Evolutionary conservation across 140 eudicot species (phyloP).

Genomic region (Cichorium intybus): DNA sequence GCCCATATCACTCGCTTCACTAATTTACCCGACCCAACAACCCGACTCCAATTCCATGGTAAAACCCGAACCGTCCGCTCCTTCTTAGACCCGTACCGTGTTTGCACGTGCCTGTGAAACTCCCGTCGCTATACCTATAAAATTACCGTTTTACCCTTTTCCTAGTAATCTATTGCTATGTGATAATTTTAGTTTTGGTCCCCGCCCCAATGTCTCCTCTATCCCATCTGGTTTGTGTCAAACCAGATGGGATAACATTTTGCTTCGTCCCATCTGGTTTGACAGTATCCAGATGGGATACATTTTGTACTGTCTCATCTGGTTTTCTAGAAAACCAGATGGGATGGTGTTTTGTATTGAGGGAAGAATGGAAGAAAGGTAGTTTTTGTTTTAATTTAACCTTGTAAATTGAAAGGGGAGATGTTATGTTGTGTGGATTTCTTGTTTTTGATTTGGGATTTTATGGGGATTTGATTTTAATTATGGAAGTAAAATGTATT

Average conservation of each 20-base stretch:
- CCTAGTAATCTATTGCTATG: too few relatives aligned
- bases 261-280: neutral
- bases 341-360: constrained; percentile 20
- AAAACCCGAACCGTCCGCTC: constrained; percentile 68
- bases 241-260: constrained; percentile 17
- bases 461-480: constrained; percentile 20
- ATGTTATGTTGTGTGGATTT: constrained; percentile 15
- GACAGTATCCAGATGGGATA: neutral
- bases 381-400: constrained; percentile 18
- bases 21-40: constrained; percentile 60
- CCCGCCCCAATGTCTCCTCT: neutral
- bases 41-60: constrained; percentile 43
- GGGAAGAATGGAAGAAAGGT: constrained; percentile 19
- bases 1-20: constrained; percentile 84
- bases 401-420: constrained; percentile 23
- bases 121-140: constrained; percentile 13
- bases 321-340: constrained; percentile 2
- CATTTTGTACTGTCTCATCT: neutral
- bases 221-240: neutral
- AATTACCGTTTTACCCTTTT: neutral
- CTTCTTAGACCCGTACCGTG: constrained; percentile 33
- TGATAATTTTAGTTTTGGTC: constrained; percentile 23
- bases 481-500: constrained; percentile 21
- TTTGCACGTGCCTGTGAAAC: constrained; percentile 42
- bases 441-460: constrained; percentile 26